Percentiles rank a stretch among this genome's conserved stretches.
Evolutionary conservation across 2,329 filamentous ascomycete genomes (phyloP).

Genomic region (Pseudogymnoascus sp.): DNA sequence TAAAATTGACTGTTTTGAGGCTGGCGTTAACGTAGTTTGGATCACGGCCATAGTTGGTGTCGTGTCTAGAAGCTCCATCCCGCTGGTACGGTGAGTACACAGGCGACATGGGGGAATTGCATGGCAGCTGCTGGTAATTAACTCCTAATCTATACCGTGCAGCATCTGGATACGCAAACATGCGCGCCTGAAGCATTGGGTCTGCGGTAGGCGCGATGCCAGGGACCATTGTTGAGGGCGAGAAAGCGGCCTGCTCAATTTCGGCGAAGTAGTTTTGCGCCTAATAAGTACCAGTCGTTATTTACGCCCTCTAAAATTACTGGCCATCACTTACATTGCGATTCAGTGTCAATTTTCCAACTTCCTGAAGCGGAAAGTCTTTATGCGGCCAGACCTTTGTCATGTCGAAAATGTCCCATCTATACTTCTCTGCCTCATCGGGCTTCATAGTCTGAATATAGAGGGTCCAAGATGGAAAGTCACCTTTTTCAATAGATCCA

Average conservation of each 20-base stretch:
- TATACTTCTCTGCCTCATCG: slow-evolving; percentile 40
- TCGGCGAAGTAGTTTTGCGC: slow-evolving; percentile 54
- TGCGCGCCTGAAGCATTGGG: slow-evolving; percentile 59
- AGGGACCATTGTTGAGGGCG: slow-evolving; percentile 57
- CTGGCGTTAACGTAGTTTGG: slow-evolving; percentile 37
- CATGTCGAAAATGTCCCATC: slow-evolving; percentile 47
- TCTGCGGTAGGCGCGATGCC: slow-evolving; percentile 64
- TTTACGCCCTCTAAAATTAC: slow-evolving; percentile 35
- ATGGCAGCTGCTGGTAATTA: slow-evolving; percentile 52
- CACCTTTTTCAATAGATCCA: slow-evolving; percentile 45
- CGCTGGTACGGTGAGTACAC: slow-evolving; percentile 36
- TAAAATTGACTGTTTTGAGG: slow-evolving; percentile 23
- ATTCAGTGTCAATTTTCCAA: slow-evolving; percentile 44
- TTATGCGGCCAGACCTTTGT: slow-evolving; percentile 49
- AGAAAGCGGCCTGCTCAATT: slow-evolving; percentile 64
- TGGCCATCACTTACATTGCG: slow-evolving; percentile 34
- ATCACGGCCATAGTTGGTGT: slow-evolving; percentile 39
- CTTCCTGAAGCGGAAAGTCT: slow-evolving; percentile 43
- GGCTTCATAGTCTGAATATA: slow-evolving; percentile 48
- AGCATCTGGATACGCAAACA: slow-evolving; percentile 64
- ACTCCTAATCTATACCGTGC: slow-evolving; percentile 51
- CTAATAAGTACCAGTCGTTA: slow-evolving; percentile 19
- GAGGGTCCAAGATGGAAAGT: slow-evolving; percentile 49
- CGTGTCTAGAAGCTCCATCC: slow-evolving; percentile 32
- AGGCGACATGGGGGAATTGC: slow-evolving; percentile 39